A percentile compares a stretch with the other conserved stretches of the same genome.
Conservation (phyloP, 495 filamentous ascomycete genomes). For the Hypomontagnella submonticulosa region DNA sequence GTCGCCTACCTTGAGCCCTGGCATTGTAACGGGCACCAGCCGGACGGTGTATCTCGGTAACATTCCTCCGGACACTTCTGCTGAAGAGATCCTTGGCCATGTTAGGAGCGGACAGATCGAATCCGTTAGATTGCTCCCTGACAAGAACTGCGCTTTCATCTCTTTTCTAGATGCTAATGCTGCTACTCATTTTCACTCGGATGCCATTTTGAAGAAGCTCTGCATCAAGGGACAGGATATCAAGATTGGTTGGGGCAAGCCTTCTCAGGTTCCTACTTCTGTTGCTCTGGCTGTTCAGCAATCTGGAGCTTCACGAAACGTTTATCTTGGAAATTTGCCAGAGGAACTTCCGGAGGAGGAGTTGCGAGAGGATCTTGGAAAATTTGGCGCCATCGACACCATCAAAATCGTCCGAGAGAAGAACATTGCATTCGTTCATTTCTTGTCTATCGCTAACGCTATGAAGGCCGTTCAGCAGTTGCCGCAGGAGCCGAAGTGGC, state of each 20-base stretch:
- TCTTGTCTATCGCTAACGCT: constrained; percentile 95
- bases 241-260: constrained; percentile 99
- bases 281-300: constrained; percentile 97
- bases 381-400: constrained; percentile 96
- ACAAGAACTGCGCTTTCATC: constrained; percentile 99
- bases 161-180: constrained; percentile 97
- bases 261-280: constrained; percentile 96
- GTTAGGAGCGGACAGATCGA: constrained; percentile 98
- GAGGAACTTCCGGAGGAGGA: constrained; percentile 93
- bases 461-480: constrained; percentile 99
- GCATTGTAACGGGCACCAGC: constrained; percentile 88
- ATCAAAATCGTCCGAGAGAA: constrained; percentile 99
- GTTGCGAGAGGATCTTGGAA: constrained; percentile 92
- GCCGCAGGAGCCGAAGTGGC: constrained; percentile 97
- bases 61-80: constrained; percentile 96
- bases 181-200: constrained; percentile 98
- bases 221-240: constrained; percentile 98
- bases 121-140: constrained; percentile 91
- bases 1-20: constrained; percentile 79
- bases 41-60: constrained; percentile 97
- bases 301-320: constrained; percentile 96
- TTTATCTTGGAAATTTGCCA: constrained; percentile 93
- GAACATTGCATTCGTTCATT: constrained; percentile 97
- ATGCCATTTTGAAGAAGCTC: constrained; percentile 99
- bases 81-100: constrained; percentile 96